Percentiles rank a stretch among this genome's conserved stretches.
phyloP scores from a whole-genome alignment of 345 rosid species.

The Citrus trifoliata region DNA sequence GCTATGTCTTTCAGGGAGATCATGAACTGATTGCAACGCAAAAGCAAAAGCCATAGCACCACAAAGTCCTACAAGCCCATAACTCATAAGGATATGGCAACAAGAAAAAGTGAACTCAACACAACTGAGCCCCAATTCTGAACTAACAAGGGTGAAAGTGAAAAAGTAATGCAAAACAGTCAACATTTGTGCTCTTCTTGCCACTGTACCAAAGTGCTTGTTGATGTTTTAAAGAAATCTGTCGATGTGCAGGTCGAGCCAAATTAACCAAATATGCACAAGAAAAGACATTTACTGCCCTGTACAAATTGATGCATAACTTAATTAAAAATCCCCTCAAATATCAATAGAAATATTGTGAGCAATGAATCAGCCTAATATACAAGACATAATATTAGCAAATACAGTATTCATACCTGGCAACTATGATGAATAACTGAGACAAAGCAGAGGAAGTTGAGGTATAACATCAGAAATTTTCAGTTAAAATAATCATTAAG shows the following conservation, averaged over 20 bases:
- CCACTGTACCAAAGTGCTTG: slow-evolving; percentile 99
- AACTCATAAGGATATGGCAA: slow-evolving; percentile 13
- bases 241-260: slow-evolving; percentile 69
- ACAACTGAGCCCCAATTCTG: neutral
- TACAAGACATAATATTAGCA: slow-evolving; percentile 1
- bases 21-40: slow-evolving; percentile 96
- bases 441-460: slow-evolving; percentile 35
- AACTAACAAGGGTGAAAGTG: neutral
- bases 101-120: neutral
- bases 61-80: slow-evolving; percentile 64
- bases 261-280: slow-evolving; percentile 90
- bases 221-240: slow-evolving; percentile 88
- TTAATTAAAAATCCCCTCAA: slow-evolving; percentile 27
- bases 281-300: slow-evolving; percentile 93
- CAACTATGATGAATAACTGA: slow-evolving; percentile 84
- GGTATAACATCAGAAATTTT: slow-evolving; percentile 33
- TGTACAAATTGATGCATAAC: slow-evolving; percentile 31
- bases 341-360: neutral
- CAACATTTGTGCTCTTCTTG: slow-evolving; percentile 36
- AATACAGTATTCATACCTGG: slow-evolving; percentile 51
- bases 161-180: neutral
- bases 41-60: slow-evolving; percentile 99
- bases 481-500: slow-evolving; percentile 4
- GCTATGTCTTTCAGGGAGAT: slow-evolving; percentile 97
- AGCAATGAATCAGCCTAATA: neutral